These are phyloP conservation scores for Rhodotorula diobovata DNA, from an alignment of 768 basidiomycete species.

Conservation along the genomic window DNA sequence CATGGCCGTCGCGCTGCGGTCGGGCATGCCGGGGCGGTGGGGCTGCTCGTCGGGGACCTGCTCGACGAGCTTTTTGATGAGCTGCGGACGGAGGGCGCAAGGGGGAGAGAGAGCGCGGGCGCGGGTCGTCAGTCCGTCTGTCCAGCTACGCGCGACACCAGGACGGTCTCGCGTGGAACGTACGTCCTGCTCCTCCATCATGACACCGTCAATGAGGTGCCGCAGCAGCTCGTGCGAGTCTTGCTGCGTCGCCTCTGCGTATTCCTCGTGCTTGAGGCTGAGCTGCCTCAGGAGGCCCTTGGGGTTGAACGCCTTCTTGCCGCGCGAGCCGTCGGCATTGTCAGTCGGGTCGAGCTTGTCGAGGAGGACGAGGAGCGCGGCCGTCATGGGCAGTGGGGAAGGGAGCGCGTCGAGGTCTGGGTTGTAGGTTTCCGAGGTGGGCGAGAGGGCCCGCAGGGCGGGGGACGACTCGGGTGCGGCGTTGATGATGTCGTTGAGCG, in stretches of 20 bases:
- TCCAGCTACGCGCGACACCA: neutral
- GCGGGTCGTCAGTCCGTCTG: neutral
- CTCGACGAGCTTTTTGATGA: constrained; percentile 69
- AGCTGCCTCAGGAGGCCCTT: constrained; percentile 58
- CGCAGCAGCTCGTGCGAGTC: constrained; percentile 91
- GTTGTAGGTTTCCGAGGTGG: constrained; percentile 58
- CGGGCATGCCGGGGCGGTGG: constrained; percentile 30
- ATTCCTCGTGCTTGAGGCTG: constrained; percentile 85
- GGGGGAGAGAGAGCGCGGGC: no score
- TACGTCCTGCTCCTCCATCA: constrained; percentile 91
- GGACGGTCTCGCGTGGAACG: neutral
- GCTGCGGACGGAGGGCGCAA: constrained; percentile 48
- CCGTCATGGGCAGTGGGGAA: constrained; percentile 51
- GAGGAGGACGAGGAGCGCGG: constrained; percentile 40
- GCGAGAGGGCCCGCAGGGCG: constrained; percentile 64
- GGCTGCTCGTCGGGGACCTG: constrained; percentile 24
- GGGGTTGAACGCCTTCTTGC: constrained; percentile 36
- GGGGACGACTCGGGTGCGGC: constrained; percentile 48
- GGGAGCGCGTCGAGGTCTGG: constrained; percentile 52
- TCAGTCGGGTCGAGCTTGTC: constrained; percentile 28
- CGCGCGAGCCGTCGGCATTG: neutral
- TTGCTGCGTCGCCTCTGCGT: constrained; percentile 89
- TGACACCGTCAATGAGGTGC: constrained; percentile 81
- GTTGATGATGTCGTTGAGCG: constrained; percentile 40
- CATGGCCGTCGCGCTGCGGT: constrained; percentile 48